phyloP scores from a whole-genome alignment of 2,329 filamentous ascomycete genomes.

The Beauveria sp. region DNA sequence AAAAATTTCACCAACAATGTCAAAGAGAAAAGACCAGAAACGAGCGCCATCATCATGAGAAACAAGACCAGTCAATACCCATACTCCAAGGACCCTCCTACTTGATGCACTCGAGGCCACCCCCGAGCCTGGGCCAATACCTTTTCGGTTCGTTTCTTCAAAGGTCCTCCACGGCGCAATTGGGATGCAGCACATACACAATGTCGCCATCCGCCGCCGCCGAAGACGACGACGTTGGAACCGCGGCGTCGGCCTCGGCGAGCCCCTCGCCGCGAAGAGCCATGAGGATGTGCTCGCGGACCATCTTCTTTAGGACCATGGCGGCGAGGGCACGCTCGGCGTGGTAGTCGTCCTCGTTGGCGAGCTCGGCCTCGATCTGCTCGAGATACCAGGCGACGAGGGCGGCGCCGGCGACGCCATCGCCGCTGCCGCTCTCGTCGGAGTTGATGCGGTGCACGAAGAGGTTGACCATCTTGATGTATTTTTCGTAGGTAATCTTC shows the following conservation, averaged over 20 bases:
- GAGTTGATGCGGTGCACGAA: slow-evolving; percentile 77
- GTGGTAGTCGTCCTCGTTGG: slow-evolving; percentile 73
- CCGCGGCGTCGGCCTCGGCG: slow-evolving; percentile 36
- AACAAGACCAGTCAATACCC: not conserved
- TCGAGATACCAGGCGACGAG: slow-evolving; percentile 87
- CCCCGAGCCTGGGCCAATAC: no score
- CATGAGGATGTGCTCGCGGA: slow-evolving; percentile 84
- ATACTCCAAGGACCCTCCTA: slow-evolving; percentile 5
- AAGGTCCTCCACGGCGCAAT: slow-evolving; percentile 71
- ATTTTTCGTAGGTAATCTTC: slow-evolving; percentile 93
- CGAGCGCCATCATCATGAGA: not conserved
- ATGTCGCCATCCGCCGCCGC: slow-evolving; percentile 32
- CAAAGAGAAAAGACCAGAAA: not conserved
- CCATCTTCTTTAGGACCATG: slow-evolving; percentile 92
- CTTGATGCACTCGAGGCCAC: no score
- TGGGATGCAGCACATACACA: slow-evolving; percentile 88
- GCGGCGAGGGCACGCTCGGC: slow-evolving; percentile 62
- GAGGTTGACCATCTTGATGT: slow-evolving; percentile 80
- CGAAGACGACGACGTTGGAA: slow-evolving; percentile 22
- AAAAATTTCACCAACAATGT: not conserved
- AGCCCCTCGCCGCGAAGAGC: slow-evolving; percentile 61
- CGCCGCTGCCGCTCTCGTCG: slow-evolving; percentile 66
- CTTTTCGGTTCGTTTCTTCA: slow-evolving; percentile 18
- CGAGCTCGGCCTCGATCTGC: slow-evolving; percentile 75
- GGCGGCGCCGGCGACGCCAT: slow-evolving; percentile 78